Base-by-base conservation (phyloP, 768 basidiomycete genomes). In the Russula olivacea region DNA sequence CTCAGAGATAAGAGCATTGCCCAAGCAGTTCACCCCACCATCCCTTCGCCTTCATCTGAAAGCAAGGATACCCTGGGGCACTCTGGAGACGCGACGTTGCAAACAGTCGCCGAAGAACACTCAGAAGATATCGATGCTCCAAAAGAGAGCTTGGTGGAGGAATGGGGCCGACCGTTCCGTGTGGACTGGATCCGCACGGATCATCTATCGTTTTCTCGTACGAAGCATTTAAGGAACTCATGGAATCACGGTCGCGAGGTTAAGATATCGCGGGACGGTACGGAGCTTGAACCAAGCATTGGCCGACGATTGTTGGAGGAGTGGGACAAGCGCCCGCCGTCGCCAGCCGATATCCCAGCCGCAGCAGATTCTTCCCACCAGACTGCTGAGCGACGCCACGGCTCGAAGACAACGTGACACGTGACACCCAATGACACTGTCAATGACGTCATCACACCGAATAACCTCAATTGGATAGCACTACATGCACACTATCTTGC, bases 201-300 rank as follows among this genome's bases (percentile, higher is more conserved):
- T 14, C 79, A 80, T 2, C 72, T 98, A 3, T 85, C 91, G 0
- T 98, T 98, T 74, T 74, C 78, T 65, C 83, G 83, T 50, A 88
- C 88, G 38, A 81, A 86, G 30, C 88, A 93, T 71, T 73, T 97
- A 56, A 84, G 91, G 47, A 98, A 98, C 71, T 87, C 88, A 2
- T 98, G 94, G 93, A 98, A 98, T 68, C 84, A 91, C 67, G 90
- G 89, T 62, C 77, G 83, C 55, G 86, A 90, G 69, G 80, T 91
- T 50, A 89, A 91, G 76, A 84, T 91, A 9, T 93, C 90, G 14
- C 78, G 91, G 53, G 92, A 95, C 71, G 95, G 95, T 19, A 97
- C 94, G 1, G 95, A 98, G 71, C 72, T 98, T 21, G 95, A 98
- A 71, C 93, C 94, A 2, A 70, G 69, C 1, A 81, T 91, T 15